Percentiles rank a stretch among this genome's conserved stretches.
phyloP scores from a whole-genome alignment of 768 basidiomycete species.

The Serendipita sp. region DNA sequence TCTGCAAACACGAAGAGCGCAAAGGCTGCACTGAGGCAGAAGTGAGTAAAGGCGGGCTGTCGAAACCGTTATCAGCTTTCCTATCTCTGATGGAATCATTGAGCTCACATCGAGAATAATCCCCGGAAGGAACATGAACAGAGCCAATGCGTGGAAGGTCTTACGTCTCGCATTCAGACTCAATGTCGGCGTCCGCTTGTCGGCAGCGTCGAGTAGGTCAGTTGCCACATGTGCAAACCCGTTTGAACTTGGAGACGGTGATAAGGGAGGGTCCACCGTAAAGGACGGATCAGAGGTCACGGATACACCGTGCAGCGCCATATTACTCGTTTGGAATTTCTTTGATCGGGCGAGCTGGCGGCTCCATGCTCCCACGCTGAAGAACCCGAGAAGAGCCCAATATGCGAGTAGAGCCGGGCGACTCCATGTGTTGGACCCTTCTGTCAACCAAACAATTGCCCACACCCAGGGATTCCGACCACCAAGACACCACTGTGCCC shows the following conservation, averaged over 20 bases:
- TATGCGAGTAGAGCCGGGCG: conserved; percentile 64
- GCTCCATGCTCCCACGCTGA: conserved; percentile 92
- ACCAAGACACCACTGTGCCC: conserved; percentile 73
- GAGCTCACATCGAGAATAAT: conserved; percentile 74
- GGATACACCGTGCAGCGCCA: background rate
- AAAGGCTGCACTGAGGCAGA: conserved; percentile 90
- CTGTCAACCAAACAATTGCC: conserved; percentile 60
- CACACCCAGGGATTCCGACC: conserved; percentile 81
- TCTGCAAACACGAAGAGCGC: conserved; percentile 91
- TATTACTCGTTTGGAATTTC: conserved; percentile 27
- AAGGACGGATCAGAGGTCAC: background rate
- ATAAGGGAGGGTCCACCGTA: background rate
- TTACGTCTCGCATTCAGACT: conserved; percentile 86
- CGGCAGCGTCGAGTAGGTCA: conserved; percentile 64
- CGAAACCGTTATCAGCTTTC: too few relatives aligned
- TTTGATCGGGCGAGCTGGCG: conserved; percentile 70
- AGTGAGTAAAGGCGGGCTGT: conserved; percentile 90
- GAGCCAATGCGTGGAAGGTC: conserved; percentile 91
- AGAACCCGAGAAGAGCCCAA: conserved; percentile 63
- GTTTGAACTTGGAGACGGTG: conserved; percentile 10
- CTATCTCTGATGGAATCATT: background rate
- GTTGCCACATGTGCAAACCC: conserved; percentile 20
- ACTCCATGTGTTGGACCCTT: conserved; percentile 64
- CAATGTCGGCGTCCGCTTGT: conserved; percentile 79
- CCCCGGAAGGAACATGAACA: conserved; percentile 93